These are phyloP conservation scores for Aulographum hederae DNA, from an alignment of 2,329 filamentous ascomycete species.

Conservation along the genomic window DNA sequence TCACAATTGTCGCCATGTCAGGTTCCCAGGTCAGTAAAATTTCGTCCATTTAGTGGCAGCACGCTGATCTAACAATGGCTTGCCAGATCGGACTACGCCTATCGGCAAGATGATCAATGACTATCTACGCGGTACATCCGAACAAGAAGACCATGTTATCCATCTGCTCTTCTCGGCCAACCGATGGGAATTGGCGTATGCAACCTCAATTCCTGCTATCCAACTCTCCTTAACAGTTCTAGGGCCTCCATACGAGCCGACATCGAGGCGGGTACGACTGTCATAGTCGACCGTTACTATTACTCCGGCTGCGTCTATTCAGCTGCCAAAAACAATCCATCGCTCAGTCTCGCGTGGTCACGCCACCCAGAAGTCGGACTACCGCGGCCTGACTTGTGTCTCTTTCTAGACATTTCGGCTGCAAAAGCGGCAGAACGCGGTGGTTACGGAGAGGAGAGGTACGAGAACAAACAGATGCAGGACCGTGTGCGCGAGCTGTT, in stretches of 20 bases:
- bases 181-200: constrained; percentile 52
- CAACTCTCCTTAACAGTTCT: not conserved
- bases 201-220: constrained; percentile 3
- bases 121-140: constrained; percentile 54
- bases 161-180: constrained; percentile 85
- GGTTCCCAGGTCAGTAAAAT: constrained; percentile 42
- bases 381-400: constrained; percentile 67
- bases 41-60: too few relatives aligned
- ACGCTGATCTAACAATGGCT: too few relatives aligned
- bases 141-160: constrained; percentile 75
- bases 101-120: constrained; percentile 76
- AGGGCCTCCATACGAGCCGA: constrained; percentile 18
- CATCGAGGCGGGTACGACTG: constrained; percentile 48
- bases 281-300: constrained; percentile 87
- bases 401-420: constrained; percentile 72
- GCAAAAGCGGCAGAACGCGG: constrained; percentile 55
- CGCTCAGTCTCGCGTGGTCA: constrained; percentile 60
- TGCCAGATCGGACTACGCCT: constrained; percentile 57
- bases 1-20: constrained; percentile 34
- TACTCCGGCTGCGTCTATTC: constrained; percentile 90
- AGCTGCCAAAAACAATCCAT: constrained; percentile 63
- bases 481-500: constrained; percentile 60
- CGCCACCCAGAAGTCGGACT: constrained; percentile 70
- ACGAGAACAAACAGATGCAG: constrained; percentile 76
- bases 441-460: constrained; percentile 79